phyloP scores from a whole-genome alignment of 2,329 filamentous ascomycete genomes.

The Xylariaceae sp. region DNA sequence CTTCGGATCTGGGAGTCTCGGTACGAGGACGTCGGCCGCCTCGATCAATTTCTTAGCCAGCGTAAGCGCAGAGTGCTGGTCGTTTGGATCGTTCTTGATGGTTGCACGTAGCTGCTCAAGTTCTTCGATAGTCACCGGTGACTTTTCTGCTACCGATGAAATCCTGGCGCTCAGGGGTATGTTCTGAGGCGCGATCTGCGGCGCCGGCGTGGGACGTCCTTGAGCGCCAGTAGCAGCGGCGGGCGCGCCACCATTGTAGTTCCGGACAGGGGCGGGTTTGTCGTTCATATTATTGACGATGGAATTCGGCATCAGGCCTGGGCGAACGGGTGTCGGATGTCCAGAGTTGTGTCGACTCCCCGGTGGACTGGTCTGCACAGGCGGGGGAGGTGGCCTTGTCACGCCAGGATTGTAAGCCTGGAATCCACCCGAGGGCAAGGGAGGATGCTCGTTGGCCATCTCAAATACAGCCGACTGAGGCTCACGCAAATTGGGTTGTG shows the following conservation, averaged over 20 bases:
- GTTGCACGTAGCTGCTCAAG: conserved; percentile 68
- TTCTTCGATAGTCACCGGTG: conserved; percentile 71
- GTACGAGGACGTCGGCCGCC: conserved; percentile 71
- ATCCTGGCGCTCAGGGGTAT: conserved; percentile 28
- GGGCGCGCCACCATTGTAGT: conserved; percentile 49
- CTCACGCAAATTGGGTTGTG: conserved; percentile 62
- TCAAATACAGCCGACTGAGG: conserved; percentile 68
- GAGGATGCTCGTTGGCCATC: conserved; percentile 61
- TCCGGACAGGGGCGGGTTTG: conserved; percentile 56
- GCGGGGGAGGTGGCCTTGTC: conserved; percentile 26
- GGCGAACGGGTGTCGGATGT: conserved; percentile 60
- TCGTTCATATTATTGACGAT: conserved; percentile 42
- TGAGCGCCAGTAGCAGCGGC: conserved; percentile 32
- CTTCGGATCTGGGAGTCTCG: conserved; percentile 62
- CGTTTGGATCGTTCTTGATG: conserved; percentile 67
- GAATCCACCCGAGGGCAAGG: conserved; percentile 43
- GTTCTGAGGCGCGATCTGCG: conserved; percentile 17
- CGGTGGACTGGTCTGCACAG: conserved; percentile 30
- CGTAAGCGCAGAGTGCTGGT: conserved; percentile 65
- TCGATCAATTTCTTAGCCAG: conserved; percentile 83
- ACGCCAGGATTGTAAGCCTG: conserved; percentile 31
- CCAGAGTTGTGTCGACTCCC: conserved; percentile 39
- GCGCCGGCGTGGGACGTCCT: conserved; percentile 37
- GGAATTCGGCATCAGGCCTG: conserved; percentile 58
- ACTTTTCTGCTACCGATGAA: conserved; percentile 32